Evolutionary conservation across 768 basidiomycete genomes (phyloP).

Genomic region (Amanita rimosa): DNA sequence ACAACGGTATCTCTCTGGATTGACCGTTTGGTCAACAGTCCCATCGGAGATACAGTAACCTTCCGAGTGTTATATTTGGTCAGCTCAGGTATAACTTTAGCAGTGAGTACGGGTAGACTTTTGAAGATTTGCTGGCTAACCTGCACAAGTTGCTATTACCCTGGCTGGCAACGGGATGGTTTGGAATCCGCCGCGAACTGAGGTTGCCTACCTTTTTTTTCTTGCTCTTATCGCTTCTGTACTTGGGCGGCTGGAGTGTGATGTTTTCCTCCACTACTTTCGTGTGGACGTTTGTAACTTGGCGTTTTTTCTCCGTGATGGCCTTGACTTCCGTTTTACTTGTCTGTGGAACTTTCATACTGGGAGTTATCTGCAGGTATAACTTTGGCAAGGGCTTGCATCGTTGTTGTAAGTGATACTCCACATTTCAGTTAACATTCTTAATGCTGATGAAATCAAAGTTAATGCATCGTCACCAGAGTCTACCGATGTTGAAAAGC

Average conservation of each 20-base stretch:
- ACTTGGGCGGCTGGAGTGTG: conserved; percentile 57
- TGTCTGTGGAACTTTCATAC: conserved; percentile 38
- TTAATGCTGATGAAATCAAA: not conserved
- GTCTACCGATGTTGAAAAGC: conserved; percentile 41
- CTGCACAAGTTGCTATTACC: conserved; percentile 44
- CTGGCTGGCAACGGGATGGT: conserved; percentile 73
- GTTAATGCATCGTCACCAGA: conserved; percentile 36
- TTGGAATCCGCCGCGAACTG: conserved; percentile 58
- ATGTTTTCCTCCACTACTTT: conserved; percentile 69
- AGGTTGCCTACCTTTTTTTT: conserved; percentile 51
- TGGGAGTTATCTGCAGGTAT: conserved; percentile 56
- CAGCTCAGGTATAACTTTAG: conserved; percentile 41
- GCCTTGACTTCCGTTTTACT: conserved; percentile 46
- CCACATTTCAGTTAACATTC: not conserved
- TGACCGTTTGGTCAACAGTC: conserved; percentile 61
- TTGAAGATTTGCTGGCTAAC: not conserved
- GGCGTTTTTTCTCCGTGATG: conserved; percentile 66
- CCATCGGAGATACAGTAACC: conserved; percentile 41
- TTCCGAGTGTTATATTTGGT: conserved; percentile 40
- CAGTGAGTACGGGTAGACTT: conserved; percentile 31
- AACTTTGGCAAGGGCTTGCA: conserved; percentile 73
- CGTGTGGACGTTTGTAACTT: conserved; percentile 65
- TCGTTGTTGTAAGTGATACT: conserved; percentile 42
- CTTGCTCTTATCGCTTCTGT: conserved; percentile 44
- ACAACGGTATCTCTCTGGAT: conserved; percentile 64